Evolutionary conservation across 2,329 filamentous ascomycete species (phyloP), one percentile per base, ranked within the genome.

Genomic region (Orbilia oligospora): DNA sequence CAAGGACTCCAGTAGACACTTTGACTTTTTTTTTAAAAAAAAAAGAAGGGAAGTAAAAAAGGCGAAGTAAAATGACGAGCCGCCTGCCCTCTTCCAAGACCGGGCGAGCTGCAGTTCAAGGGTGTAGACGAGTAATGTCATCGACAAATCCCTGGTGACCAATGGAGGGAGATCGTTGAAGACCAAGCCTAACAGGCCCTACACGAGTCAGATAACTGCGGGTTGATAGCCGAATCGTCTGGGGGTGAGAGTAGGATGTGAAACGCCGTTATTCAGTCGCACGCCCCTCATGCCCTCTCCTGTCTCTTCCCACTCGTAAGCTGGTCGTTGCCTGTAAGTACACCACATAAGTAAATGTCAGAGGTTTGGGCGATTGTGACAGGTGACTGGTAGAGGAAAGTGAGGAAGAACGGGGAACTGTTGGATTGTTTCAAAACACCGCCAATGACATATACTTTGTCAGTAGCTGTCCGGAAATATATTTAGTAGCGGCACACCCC

Each of bases 151-250:
- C 58, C 48, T 20, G n/a, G 51, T 53, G 48, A 53, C 73, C 73
- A 77, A 77, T 77, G 58, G 53, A 53, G 53, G 56, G 33, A 61
- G 46, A 70, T 76, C 36, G 27, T 27, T 46, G 27, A 30, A 55
- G 10, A 67, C 55, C 51, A 76, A 68, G 64, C 24, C 27, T 3
- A 49, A 51, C 65, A 67, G 58, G 67, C 49, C 73, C 38, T 65
- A 61, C 75, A 65, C 75, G 67, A 72, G 75, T 68, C 75, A 71
- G 75, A 67, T 67, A 65, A 53, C 68, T 67, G 56, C 56, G 53
- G 71, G 51, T 75, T 68, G 71, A 63, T 68, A 75, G 51, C 63
- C 71, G 71, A 75, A 67, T 58, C 44, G 49, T 53, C 58, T 55
- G 27, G 22, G 55, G 24, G 30, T 38, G 12, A 51, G 22, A 46